A percentile compares a stretch with the other conserved stretches of the same genome.
Conservation (phyloP, 2,329 filamentous ascomycete genomes). For the Sporothrix brasiliensis region DNA sequence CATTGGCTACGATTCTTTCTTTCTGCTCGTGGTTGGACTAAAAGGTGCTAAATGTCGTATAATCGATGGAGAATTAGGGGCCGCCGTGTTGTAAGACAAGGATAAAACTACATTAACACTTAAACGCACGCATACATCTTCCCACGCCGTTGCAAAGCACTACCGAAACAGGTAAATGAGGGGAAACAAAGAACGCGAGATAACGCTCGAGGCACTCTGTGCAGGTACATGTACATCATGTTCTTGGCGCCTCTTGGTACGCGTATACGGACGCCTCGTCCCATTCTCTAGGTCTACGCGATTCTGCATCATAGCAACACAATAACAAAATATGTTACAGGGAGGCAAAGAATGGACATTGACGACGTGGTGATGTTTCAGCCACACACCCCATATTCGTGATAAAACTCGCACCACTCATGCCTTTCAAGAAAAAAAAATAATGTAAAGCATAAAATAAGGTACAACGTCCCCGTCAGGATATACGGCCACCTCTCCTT, state of each 20-base stretch:
- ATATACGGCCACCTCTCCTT: not conserved
- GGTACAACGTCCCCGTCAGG: not conserved
- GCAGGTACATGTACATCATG: not conserved
- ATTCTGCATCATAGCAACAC: not conserved
- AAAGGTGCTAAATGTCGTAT: not conserved
- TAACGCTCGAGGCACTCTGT: not conserved
- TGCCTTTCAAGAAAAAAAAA: not conserved
- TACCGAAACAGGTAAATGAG: not conserved
- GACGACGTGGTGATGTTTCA: not conserved
- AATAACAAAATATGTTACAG: not conserved
- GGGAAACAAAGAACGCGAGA: not conserved
- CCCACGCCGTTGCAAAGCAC: not conserved
- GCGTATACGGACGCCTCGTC: not conserved
- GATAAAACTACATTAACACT: constrained; percentile 1
- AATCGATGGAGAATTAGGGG: not conserved
- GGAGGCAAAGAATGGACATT: not conserved
- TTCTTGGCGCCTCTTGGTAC: not conserved
- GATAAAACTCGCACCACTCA: not conserved
- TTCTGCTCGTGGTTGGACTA: too few species aligned
- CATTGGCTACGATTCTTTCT: not conserved
- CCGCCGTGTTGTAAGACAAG: not conserved
- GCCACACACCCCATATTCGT: constrained; percentile 3
- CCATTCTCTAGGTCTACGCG: not conserved
- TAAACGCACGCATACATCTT: not conserved
- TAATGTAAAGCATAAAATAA: not conserved